Conservation (phyloP, 2,329 filamentous ascomycete genomes). For the Fulvia fulva region DNA sequence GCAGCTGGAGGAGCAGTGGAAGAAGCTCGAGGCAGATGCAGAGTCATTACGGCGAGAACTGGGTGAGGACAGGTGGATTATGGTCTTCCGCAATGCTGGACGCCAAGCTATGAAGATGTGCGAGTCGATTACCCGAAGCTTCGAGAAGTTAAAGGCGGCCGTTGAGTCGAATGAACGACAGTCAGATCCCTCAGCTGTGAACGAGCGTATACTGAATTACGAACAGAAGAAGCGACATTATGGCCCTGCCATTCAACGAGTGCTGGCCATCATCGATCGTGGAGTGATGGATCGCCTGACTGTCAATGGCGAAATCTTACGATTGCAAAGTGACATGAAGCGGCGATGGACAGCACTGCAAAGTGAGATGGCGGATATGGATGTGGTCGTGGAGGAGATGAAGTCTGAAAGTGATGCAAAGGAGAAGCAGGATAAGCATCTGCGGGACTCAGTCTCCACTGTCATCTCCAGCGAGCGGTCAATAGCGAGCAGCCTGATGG, state of each 20-base stretch:
- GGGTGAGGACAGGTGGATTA: constrained; percentile 91
- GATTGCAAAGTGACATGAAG: constrained; percentile 80
- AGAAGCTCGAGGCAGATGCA: constrained; percentile 82
- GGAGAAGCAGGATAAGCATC: constrained; percentile 60
- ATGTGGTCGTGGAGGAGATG: constrained; percentile 69
- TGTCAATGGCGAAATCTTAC: constrained; percentile 90
- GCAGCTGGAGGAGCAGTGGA: constrained; percentile 78
- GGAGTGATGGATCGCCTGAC: constrained; percentile 94
- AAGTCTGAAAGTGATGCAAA: constrained; percentile 31
- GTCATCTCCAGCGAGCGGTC: constrained; percentile 81
- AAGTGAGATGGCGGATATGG: constrained; percentile 71
- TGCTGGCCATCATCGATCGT: constrained; percentile 88
- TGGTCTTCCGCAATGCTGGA: constrained; percentile 90
- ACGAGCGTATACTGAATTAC: constrained; percentile 86
- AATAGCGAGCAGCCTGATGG: constrained; percentile 63
- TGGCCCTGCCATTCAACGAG: constrained; percentile 84
- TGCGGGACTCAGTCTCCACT: constrained; percentile 89
- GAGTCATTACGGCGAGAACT: constrained; percentile 85
- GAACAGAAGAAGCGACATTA: constrained; percentile 95
- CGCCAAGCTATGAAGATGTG: constrained; percentile 94
- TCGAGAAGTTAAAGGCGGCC: constrained; percentile 74
- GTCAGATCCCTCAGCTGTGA: constrained; percentile 64
- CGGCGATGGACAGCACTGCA: constrained; percentile 75
- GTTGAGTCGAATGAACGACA: constrained; percentile 71
- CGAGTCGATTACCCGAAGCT: constrained; percentile 85